Evolutionary conservation across 1,139 yeast genomes (phyloP), one percentile per base, ranked within the genome.

Genomic region (Hemisphaericaspora xylanilytica): DNA sequence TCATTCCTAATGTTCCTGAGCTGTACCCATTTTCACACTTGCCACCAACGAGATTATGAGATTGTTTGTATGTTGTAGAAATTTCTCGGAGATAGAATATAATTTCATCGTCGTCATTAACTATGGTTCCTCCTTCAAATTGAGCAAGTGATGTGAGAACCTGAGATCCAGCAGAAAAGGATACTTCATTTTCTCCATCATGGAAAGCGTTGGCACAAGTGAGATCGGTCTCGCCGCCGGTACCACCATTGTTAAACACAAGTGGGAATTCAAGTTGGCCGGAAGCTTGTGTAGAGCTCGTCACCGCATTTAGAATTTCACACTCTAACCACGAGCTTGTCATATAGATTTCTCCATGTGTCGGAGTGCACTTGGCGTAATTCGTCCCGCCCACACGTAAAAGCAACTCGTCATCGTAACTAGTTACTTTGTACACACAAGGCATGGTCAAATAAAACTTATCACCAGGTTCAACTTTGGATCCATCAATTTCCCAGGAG

Each of bases 91-190:
- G 38, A 9, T 13, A 17, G 22, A 15, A 31, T 20, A 27, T 36
- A 28, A 38, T 30, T 6, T 16, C 21, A n/a, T 6, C 9, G 13
- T 11, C 25, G 5, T 8, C n/a, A 20, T 2, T 21, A 8, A 10
- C 30, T 16, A 17, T 14, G 12, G 18, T 13, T 21, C 34, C 36
- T 6, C 41, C 36, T 7, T 31, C 33, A 38, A 58, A 58, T 13
- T 22, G 40, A 1, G 51, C 55, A 2, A 46, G 31, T 12, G 41
- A 45, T 4, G 57, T 32, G 11, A 63, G 33, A 8, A 31, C 11
- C n/a, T 50, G 52, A 14, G 30, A 35, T 18, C 70, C 69, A 46
- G 61, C 67, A 4, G 31, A 40, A 46, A 60, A 63, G 2, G 54
- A 44, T 6, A 63, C 51, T 13, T 59, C 52, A 30, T 64, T 63